Percentiles rank a stretch among this genome's conserved stretches.
Conservation (phyloP, 345 rosid genomes). For the Ceriops decandra region DNA sequence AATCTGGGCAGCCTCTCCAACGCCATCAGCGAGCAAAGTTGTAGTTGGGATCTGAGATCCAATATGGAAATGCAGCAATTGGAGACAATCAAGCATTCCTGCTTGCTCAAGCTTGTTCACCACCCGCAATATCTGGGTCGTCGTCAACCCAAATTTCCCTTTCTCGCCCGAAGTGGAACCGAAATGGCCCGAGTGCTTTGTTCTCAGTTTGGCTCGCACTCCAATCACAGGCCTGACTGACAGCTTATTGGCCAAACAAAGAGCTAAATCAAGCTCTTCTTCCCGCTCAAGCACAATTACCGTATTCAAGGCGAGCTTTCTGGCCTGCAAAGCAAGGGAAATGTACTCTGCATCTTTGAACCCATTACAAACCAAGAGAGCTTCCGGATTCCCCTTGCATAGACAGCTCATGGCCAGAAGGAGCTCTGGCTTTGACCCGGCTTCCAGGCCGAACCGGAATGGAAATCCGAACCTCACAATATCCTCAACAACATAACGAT, state of each 20-base stretch:
- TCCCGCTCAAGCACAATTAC: slow-evolving; percentile 91
- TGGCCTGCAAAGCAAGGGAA: slow-evolving; percentile 65
- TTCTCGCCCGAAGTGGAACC: slow-evolving; percentile 98
- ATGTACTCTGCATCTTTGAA: slow-evolving; percentile 83
- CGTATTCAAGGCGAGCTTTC: slow-evolving; percentile 62
- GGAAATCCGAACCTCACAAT: slow-evolving; percentile 66
- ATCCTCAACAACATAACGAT: slow-evolving; percentile 82
- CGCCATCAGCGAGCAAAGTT: slow-evolving; percentile 61
- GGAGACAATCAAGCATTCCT: slow-evolving; percentile 82
- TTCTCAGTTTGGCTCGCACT: slow-evolving; percentile 76
- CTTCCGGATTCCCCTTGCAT: slow-evolving; percentile 67
- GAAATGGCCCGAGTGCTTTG: slow-evolving; percentile 88
- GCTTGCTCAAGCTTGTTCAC: slow-evolving; percentile 51
- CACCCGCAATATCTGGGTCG: slow-evolving; percentile 72
- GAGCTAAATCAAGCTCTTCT: slow-evolving; percentile 80
- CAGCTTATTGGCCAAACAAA: slow-evolving; percentile 60
- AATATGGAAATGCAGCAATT: slow-evolving; percentile 82
- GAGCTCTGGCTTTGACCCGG: slow-evolving; percentile 97
- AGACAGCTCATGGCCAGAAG: slow-evolving; percentile 85
- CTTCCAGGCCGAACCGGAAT: slow-evolving; percentile 84
- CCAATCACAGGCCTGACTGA: slow-evolving; percentile 67
- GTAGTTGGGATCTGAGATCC: slow-evolving; percentile 94
- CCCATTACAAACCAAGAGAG: slow-evolving; percentile 78
- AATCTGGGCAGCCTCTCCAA: slow-evolving; percentile 79
- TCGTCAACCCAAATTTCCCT: slow-evolving; percentile 85